Conservation (phyloP, 371 early-diverging fungal species). For the Mucor racemosus region DNA sequence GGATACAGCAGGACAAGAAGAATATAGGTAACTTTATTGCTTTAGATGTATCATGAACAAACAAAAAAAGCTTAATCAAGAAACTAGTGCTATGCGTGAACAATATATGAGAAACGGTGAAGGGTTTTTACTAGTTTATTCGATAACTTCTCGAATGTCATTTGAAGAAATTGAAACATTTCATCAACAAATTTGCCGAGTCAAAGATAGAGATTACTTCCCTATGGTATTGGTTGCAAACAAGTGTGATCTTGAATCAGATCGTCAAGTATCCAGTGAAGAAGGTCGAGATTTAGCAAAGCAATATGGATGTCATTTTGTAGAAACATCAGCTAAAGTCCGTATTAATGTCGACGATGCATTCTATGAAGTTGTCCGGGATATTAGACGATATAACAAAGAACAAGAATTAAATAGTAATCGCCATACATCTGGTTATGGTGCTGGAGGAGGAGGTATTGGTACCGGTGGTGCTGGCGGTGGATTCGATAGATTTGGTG, state of each 20-base stretch:
- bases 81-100: constrained; percentile 70
- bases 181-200: constrained; percentile 78
- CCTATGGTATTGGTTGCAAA: constrained; percentile 94
- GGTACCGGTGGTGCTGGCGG: background rate
- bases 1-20: constrained; percentile 95
- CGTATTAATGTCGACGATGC: constrained; percentile 92
- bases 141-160: constrained; percentile 76
- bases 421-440: background rate
- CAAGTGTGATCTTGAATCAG: constrained; percentile 89
- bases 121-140: constrained; percentile 55
- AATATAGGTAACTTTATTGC: constrained; percentile 66
- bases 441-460: background rate
- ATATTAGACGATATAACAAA: constrained; percentile 53
- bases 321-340: constrained; percentile 91
- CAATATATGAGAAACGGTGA: constrained; percentile 82
- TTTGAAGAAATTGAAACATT: constrained; percentile 84
- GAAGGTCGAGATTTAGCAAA: constrained; percentile 38
- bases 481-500: constrained; percentile 3
- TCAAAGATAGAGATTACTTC: constrained; percentile 82
- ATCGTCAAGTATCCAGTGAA: constrained; percentile 61
- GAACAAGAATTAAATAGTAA: constrained; percentile 22
- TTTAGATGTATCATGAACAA: background rate
- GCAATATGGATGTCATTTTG: constrained; percentile 38
- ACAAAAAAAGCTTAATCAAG: too few relatives aligned
- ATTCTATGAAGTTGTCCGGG: constrained; percentile 86